These are phyloP conservation scores for Flaveria bidentis DNA, from an alignment of 129 eudicot species.

Conservation along the genomic window DNA sequence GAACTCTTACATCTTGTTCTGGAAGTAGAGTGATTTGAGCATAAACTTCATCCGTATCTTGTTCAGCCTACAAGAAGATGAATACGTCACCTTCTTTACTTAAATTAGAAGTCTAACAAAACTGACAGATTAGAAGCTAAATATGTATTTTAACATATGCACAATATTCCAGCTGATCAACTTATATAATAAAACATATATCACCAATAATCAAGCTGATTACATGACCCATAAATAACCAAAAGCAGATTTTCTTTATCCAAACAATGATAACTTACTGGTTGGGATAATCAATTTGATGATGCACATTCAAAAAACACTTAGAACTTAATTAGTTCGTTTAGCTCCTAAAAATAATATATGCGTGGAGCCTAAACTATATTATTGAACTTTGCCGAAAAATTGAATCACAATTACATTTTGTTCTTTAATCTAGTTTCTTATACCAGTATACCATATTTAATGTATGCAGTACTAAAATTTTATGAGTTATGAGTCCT, in stretches of 20 bases:
- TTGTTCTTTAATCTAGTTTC: too few species aligned
- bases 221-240: neutral
- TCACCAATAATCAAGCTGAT: neutral
- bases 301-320: neutral
- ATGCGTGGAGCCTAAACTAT: too few species aligned
- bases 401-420: too few species aligned
- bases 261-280: neutral
- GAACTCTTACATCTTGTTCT: conserved; percentile 66
- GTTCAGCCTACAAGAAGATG: conserved; percentile 69
- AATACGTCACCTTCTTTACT: neutral
- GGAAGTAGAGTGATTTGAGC: conserved; percentile 86
- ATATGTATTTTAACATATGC: neutral
- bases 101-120: neutral
- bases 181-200: neutral
- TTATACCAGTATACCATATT: too few species aligned
- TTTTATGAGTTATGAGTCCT: neutral
- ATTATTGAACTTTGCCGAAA: too few species aligned
- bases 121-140: conserved; percentile 7
- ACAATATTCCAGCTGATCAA: conserved; percentile 11
- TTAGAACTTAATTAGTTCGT: neutral
- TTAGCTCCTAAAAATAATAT: too few species aligned
- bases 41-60: conserved; percentile 92
- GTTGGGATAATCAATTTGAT: neutral
- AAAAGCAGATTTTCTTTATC: neutral
- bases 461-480: neutral